These are phyloP conservation scores for Knufia fluminis DNA, from an alignment of 2,329 filamentous ascomycete genomes.

Conservation along the genomic window DNA sequence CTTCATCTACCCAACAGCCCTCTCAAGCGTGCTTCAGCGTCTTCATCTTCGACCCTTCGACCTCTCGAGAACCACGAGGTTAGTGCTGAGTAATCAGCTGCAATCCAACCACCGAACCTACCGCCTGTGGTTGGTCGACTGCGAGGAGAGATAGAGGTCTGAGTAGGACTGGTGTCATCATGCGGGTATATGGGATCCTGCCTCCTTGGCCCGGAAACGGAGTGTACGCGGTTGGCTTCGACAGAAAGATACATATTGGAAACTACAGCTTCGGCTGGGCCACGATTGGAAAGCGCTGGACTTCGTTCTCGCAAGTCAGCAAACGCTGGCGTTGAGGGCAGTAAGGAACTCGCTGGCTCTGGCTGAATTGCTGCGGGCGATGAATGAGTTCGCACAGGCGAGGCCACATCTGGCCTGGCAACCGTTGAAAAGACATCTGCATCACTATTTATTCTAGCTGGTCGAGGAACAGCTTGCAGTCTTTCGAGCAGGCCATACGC, in stretches of 20 bases:
- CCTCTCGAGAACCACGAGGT: constrained; percentile 5
- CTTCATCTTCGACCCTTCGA: not conserved
- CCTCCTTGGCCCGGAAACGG: constrained; percentile 17
- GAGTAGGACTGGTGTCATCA: constrained; percentile 18
- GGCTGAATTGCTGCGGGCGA: constrained; percentile 5
- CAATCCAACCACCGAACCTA: not conserved
- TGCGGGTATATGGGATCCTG: constrained; percentile 19
- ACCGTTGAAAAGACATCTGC: not conserved
- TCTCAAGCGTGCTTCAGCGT: constrained; percentile 3
- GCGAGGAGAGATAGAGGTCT: not conserved
- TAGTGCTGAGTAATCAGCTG: not conserved
- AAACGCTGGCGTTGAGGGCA: not conserved
- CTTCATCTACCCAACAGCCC: constrained; percentile 2
- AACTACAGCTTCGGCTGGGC: constrained; percentile 17
- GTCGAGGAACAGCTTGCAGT: constrained; percentile 18
- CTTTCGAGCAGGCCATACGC: constrained; percentile 32
- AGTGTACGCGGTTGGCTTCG: constrained; percentile 16
- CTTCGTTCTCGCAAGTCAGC: not conserved
- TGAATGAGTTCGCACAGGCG: constrained; percentile 11
- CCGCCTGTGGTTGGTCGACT: not conserved
- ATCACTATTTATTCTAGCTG: constrained; percentile 7
- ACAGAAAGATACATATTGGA: constrained; percentile 22
- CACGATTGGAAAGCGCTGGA: not conserved
- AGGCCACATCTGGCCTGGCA: constrained; percentile 5
- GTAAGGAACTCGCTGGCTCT: not conserved